These are phyloP conservation scores for Creolimax fragrantissima DNA, from an alignment of 78 protist species.

Conservation along the genomic window DNA sequence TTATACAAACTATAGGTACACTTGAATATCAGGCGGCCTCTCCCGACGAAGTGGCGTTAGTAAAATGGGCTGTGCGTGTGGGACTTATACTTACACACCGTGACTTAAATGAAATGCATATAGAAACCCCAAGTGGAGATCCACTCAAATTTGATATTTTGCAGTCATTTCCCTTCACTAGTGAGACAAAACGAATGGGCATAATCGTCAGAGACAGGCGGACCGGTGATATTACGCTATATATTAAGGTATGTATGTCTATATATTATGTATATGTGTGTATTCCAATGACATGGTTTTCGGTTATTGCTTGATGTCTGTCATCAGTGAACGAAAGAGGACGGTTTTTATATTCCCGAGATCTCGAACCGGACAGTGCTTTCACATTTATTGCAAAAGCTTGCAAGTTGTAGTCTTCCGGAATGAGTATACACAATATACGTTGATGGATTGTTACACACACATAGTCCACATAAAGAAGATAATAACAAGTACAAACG, in stretches of 20 bases:
- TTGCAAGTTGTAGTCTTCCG: too few species aligned
- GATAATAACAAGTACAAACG: too few species aligned
- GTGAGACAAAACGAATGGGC: conserved; percentile 93
- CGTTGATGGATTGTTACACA: too few species aligned
- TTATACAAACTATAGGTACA: not conserved
- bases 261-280: not conserved
- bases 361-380: too few species aligned
- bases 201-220: conserved; percentile 66
- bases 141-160: conserved; percentile 62
- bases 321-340: too few species aligned
- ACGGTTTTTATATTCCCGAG: too few species aligned
- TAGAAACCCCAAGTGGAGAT: not conserved
- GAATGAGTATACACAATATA: too few species aligned
- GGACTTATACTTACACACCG: conserved; percentile 64
- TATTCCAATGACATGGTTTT: too few species aligned
- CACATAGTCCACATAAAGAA: too few species aligned
- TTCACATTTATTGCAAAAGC: too few species aligned
- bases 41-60: conserved; percentile 96
- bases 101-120: conserved; percentile 12
- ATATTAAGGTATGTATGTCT: conserved; percentile 46
- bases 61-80: conserved; percentile 72
- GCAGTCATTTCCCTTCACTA: conserved; percentile 86
- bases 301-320: too few species aligned
- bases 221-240: conserved; percentile 53
- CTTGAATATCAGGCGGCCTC: conserved; percentile 79